Percentiles rank a stretch among this genome's conserved stretches.
phyloP scores from a whole-genome alignment of 164 flowering plant genomes.

The Magnolia changhungtana region DNA sequence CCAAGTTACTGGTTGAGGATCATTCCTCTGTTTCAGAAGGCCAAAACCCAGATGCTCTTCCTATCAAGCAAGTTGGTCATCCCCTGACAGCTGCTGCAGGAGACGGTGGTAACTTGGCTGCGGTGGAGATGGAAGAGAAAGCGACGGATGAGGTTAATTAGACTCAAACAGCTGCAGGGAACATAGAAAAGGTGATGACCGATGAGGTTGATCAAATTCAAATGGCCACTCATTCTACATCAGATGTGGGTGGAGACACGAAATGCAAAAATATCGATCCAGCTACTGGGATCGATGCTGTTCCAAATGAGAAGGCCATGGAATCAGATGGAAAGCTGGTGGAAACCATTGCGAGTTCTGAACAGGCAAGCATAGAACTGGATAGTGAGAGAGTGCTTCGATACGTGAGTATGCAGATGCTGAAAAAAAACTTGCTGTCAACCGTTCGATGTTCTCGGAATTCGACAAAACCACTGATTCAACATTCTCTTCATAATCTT shows the following conservation, averaged over 20 bases:
- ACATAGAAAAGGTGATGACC: neutral
- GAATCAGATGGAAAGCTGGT: neutral
- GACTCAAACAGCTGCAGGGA: neutral
- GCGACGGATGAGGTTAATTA: neutral
- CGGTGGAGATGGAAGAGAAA: neutral
- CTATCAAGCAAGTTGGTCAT: neutral
- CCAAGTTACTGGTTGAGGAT: neutral
- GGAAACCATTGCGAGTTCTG: neutral
- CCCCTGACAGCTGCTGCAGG: neutral
- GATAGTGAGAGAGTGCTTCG: neutral
- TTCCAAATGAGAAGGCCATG: neutral
- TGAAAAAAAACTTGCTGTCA: neutral
- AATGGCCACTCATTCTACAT: neutral
- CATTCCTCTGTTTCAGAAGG: neutral
- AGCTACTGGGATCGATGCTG: neutral
- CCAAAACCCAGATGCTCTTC: neutral
- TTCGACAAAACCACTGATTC: neutral
- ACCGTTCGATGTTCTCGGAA: neutral
- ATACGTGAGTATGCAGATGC: neutral
- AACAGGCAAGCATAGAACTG: neutral
- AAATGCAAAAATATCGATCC: neutral
- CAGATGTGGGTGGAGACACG: neutral
- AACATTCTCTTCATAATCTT: neutral
- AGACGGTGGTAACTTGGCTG: neutral
- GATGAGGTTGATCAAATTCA: neutral